These are phyloP conservation scores for Pseudophaeomoniella oleicola DNA, from an alignment of 2,329 filamentous ascomycete genomes.

Conservation along the genomic window DNA sequence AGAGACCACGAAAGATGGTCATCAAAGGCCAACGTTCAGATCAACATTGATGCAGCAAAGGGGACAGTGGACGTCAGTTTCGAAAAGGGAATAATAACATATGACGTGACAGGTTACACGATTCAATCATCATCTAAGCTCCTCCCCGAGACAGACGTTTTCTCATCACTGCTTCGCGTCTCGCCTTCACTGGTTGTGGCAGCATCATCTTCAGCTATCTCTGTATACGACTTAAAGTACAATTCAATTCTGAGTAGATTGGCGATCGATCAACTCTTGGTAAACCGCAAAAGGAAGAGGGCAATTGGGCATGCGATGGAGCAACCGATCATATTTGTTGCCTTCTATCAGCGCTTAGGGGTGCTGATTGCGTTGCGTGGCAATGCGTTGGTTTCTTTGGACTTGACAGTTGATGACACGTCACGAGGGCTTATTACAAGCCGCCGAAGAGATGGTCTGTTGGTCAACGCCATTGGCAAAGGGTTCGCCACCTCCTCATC, in stretches of 20 bases:
- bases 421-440: conserved; percentile 4
- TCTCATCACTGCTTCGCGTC: not conserved
- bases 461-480: conserved; percentile 27
- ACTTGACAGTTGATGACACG: conserved; percentile 17
- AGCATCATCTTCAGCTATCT: not conserved
- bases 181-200: not conserved
- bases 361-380: conserved; percentile 26
- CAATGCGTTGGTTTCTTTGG: conserved; percentile 27
- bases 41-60: not conserved
- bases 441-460: conserved; percentile 20
- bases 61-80: not conserved
- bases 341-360: conserved; percentile 28
- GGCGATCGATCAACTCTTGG: conserved; percentile 5
- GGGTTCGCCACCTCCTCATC: conserved; percentile 20
- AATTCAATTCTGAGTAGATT: not conserved
- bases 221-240: not conserved
- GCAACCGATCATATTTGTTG: conserved; percentile 21
- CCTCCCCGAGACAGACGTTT: not conserved
- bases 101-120: not conserved
- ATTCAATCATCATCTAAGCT: not conserved
- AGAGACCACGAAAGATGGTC: conserved; percentile 2
- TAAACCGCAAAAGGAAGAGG: conserved; percentile 3
- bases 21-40: not conserved
- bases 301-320: conserved; percentile 3
- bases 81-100: not conserved